Conservation (phyloP, 83 land plant genomes). For the Larix sibirica region DNA sequence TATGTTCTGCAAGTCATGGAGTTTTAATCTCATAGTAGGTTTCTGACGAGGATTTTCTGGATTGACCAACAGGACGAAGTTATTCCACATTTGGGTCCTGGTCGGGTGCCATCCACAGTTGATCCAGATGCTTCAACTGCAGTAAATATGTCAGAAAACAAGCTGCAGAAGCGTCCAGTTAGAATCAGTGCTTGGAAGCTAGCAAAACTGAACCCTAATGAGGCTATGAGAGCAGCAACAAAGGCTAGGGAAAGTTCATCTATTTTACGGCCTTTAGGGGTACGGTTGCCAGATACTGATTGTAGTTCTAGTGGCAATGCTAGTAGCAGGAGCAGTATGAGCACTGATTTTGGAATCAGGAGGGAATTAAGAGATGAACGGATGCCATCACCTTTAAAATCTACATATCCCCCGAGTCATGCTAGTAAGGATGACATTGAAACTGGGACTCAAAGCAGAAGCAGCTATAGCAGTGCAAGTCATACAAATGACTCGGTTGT, state of each 20-base stretch:
- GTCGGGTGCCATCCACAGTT: slow-evolving; percentile 72
- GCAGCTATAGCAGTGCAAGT: slow-evolving; percentile 51
- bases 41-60: not conserved
- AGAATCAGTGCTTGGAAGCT: slow-evolving; percentile 91
- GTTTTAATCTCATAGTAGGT: not conserved
- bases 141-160: slow-evolving; percentile 42
- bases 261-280: slow-evolving; percentile 56
- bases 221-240: slow-evolving; percentile 72
- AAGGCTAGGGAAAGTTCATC: slow-evolving; percentile 90
- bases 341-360: slow-evolving; percentile 31
- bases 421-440: slow-evolving; percentile 45
- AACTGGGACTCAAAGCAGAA: slow-evolving; percentile 31
- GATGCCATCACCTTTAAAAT: slow-evolving; percentile 27
- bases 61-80: slow-evolving; percentile 68
- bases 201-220: slow-evolving; percentile 78
- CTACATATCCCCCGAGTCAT: slow-evolving; percentile 47
- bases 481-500: slow-evolving; percentile 16
- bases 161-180: slow-evolving; percentile 47
- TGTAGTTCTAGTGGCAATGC: slow-evolving; percentile 62
- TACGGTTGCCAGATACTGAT: slow-evolving; percentile 50
- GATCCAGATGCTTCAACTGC: slow-evolving; percentile 64
- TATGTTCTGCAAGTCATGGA: not conserved
- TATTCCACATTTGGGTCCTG: slow-evolving; percentile 72
- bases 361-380: slow-evolving; percentile 18
- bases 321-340: slow-evolving; percentile 58